Evolutionary conservation across 2,329 filamentous ascomycete species (phyloP).

Genomic region (Fusarium nurragi): DNA sequence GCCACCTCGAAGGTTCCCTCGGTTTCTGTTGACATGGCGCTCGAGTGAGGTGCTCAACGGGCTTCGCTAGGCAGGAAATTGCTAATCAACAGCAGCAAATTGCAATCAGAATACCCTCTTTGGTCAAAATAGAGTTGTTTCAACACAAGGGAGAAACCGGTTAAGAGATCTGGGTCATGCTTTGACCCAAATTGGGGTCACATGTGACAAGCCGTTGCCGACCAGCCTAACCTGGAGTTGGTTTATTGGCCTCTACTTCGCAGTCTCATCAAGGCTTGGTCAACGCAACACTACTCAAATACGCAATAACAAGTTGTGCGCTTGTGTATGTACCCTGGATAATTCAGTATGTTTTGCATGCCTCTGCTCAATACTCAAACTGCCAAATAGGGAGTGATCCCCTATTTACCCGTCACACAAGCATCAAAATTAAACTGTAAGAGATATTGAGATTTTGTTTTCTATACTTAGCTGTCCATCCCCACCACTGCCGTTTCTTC

Average conservation of each 20-base stretch:
- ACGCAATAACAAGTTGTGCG: background rate
- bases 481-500: conserved; percentile 11
- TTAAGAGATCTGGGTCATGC: conserved; percentile 19
- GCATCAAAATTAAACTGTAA: background rate
- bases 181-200: conserved; percentile 24
- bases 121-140: background rate
- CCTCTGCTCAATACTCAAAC: background rate
- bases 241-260: conserved; percentile 16
- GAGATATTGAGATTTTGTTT: conserved; percentile 17
- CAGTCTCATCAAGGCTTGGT: conserved; percentile 10
- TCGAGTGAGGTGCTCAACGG: background rate
- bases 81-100: background rate
- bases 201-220: conserved; percentile 34
- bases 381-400: too few relatives aligned
- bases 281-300: background rate
- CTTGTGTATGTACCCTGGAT: background rate
- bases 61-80: background rate
- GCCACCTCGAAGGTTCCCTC: conserved; percentile 62
- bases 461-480: conserved; percentile 24
- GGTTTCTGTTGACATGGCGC: conserved; percentile 52
- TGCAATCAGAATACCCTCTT: background rate
- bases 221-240: conserved; percentile 24
- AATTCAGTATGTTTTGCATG: background rate
- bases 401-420: background rate
- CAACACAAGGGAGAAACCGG: background rate